Percentiles rank a stretch among this genome's conserved stretches.
Evolutionary conservation across 441 rosid species (phyloP).

Genomic region (Capsella rubella): DNA sequence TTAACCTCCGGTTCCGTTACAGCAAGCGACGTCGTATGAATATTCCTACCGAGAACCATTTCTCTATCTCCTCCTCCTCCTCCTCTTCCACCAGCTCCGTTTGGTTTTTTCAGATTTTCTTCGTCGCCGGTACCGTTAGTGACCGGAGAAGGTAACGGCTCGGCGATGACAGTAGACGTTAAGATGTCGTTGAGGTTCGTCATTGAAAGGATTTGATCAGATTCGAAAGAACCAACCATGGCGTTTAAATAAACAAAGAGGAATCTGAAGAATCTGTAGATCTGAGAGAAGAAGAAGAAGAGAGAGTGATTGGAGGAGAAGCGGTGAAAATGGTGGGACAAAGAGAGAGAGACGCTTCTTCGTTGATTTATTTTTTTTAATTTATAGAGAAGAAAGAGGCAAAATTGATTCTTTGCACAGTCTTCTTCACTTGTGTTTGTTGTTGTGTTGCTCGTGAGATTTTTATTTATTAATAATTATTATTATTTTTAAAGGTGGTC

Average conservation of each 20-base stretch:
- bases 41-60: constrained; percentile 79
- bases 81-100: constrained; percentile 36
- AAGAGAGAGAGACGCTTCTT: constrained; percentile 24
- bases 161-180: constrained; percentile 42
- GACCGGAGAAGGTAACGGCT: constrained; percentile 56
- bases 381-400: neutral
- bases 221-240: constrained; percentile 47
- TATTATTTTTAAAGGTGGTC: no score
- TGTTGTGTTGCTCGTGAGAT: no score
- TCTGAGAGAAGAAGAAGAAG: constrained; percentile 27
- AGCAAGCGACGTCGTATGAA: constrained; percentile 76
- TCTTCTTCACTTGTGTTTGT: no score
- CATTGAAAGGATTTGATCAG: constrained; percentile 24
- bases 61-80: constrained; percentile 44
- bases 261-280: constrained; percentile 32
- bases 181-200: constrained; percentile 40
- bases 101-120: neutral
- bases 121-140: constrained; percentile 26
- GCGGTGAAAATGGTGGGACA: constrained; percentile 38
- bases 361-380: constrained; percentile 19
- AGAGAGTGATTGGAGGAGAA: constrained; percentile 31
- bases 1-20: constrained; percentile 86
- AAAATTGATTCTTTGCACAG: constrained; percentile 2
- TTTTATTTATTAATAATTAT: no score
- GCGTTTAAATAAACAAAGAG: neutral